These are phyloP conservation scores for Cercospora zeina DNA, from an alignment of 2,329 filamentous ascomycete genomes.

Conservation along the genomic window DNA sequence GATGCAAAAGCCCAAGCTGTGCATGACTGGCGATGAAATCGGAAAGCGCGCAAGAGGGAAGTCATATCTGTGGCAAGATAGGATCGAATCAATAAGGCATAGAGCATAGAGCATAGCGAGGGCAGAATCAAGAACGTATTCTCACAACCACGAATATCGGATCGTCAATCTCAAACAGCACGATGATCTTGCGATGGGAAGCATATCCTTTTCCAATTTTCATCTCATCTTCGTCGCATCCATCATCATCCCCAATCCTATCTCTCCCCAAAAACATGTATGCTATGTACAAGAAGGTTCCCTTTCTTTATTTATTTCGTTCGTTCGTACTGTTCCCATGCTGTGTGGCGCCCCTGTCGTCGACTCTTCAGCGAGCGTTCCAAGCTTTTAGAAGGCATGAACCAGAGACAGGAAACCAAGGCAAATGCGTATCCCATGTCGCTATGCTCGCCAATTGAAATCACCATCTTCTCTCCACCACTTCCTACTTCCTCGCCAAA, in stretches of 20 bases:
- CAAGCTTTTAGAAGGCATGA: neutral
- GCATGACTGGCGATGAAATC: neutral
- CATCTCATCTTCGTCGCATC: neutral
- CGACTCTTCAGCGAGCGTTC: neutral
- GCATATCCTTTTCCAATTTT: neutral
- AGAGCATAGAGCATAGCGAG: too few species aligned
- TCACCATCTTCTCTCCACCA: neutral
- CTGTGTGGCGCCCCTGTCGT: neutral
- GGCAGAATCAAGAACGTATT: too few species aligned
- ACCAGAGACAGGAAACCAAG: neutral
- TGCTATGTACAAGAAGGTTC: neutral
- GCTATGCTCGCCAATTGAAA: neutral
- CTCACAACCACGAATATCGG: too few species aligned
- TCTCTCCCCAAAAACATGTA: neutral
- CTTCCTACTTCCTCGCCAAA: neutral
- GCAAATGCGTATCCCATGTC: neutral
- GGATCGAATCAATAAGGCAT: too few species aligned
- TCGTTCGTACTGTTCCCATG: neutral
- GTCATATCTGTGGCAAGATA: too few species aligned
- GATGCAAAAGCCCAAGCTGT: neutral
- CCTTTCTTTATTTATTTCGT: neutral
- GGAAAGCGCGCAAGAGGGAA: too few species aligned
- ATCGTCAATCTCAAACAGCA: too few species aligned
- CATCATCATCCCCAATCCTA: neutral
- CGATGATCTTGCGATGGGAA: too few species aligned